Conservation (phyloP, 805 yeast genomes). For the Wickerhamiella domercqiae region DNA sequence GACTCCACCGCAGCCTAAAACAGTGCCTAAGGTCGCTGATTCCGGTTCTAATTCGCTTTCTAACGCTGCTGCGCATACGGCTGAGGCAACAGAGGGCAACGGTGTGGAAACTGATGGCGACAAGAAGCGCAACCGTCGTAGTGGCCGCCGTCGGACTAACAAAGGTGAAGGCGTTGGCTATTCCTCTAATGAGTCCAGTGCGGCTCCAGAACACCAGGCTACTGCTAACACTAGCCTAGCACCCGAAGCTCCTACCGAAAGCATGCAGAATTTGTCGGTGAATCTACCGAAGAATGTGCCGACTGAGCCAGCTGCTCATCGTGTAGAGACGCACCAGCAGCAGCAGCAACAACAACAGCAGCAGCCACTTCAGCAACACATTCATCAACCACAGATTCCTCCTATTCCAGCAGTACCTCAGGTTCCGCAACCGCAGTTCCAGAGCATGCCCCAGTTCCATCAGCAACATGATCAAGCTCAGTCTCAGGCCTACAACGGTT, state of each 20-base stretch:
- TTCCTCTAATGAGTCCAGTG: not conserved
- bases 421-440: constrained; percentile 4
- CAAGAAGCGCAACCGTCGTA: not conserved
- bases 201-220: not conserved
- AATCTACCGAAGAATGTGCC: constrained; percentile 1
- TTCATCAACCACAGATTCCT: constrained; percentile 5
- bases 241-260: not conserved
- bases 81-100: not conserved
- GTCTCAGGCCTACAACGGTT: not conserved
- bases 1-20: constrained; percentile 8
- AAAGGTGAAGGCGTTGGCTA: no score
- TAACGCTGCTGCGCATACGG: constrained; percentile 1
- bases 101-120: constrained; percentile 1
- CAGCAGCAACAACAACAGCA: constrained; percentile 6
- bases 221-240: not conserved
- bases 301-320: constrained; percentile 3
- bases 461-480: not conserved
- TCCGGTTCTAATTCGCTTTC: constrained; percentile 1
- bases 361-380: constrained; percentile 8
- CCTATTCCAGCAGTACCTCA: constrained; percentile 1
- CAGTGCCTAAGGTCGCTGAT: constrained; percentile 4
- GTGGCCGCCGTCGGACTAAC: not conserved
- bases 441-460: constrained; percentile 2
- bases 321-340: constrained; percentile 3
- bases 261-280: not conserved